Base-by-base conservation (phyloP, 176 grass and related monocot species). In the Panicum miliaceum region DNA sequence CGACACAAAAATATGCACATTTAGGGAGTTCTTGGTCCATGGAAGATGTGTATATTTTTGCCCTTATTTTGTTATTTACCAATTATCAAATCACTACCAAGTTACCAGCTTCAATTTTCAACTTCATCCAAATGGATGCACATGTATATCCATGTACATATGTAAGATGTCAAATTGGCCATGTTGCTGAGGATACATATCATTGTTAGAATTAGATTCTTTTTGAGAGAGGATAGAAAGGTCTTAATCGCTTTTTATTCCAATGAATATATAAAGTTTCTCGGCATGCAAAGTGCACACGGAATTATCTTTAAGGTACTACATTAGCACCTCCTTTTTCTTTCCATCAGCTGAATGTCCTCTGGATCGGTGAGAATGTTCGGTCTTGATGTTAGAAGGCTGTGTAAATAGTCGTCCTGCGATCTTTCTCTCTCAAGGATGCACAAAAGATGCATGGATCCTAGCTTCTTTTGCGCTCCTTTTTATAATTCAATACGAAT, bases 231-330 rank as follows among this genome's bases (percentile, higher is more conserved):
- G 23, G 43, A 89, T 68, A 70, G n/a, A 50, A 84, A 82, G n/a
- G 51, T 87, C 88, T 71, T 86, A 80, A 87, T 90, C 71, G 35
- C 83, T 76, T 89, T 86, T 82, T 82, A 62, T 85, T 76, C 86
- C 23, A 37, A 87, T 90, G 88, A 89, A 95, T 89, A 86, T 79
- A 84, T 88, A 91, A 90, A 93, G 91, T 76, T 34, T 3, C 71
- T 52, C 8, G 26, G 29, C 71, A 73, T 73, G 71, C 71, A 90
- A 95, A 91, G 88, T 79, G 36, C 54, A 60, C 60, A 91, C 80
- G 69, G 86, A 90, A 92, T 87, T 50, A 84, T 78, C 86, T 85
- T 94, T 84, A 82, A 77, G 76, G 81, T 74, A 73, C 88, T 74
- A 77, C 85, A 83, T 75, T 87, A 81, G 71, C 57, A 85, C 65